Evolutionary conservation across 228 moss, liverwort and hornwort species (phyloP), one percentile per base, ranked within the genome.

Genomic region (Sphagnum fallax): DNA sequence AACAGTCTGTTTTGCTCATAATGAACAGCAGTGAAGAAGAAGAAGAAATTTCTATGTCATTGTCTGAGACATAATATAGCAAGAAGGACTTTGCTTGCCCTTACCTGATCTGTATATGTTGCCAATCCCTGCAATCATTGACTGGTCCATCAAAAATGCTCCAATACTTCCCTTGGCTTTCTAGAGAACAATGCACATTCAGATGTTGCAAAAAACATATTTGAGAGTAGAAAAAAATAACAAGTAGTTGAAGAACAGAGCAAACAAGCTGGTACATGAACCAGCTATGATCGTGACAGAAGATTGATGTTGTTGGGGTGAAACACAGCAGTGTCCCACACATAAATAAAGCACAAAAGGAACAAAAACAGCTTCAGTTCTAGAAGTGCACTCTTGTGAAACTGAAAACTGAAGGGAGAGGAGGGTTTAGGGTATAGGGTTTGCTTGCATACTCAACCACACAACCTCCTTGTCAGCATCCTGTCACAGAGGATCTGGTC

Each of bases 81-180:
- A 32, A 32, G 32, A 32, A 32, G 32, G 32, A 55, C 4, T 55
- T 8, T 55, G 12, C 55, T 8, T 55, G 55, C 8, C 55, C 8
- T 58, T 50, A 95, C 92, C 92, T 67, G 92, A 81, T 69, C 92
- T 84, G 72, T 95, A 95, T 16, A 95, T 95, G 61, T 95, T 95
- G 68, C 92, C 95, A n/a, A 95, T 92, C 57, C 95, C 92, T 66
- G 90, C 92, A 71, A 95, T 86, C 47, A 91, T 76, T 49, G 92
- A 77, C 71, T 95, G 95, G 76, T 92, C 95, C 92, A 95, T 95
- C 62, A 95, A 74, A 66, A 95, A 84, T 47, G 90, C 89, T 49
- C 92, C 92, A 72, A 95, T 88, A 13, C 87, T 89, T 72, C 88
- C 87, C 76, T 88, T 92, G 75, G 79, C 85, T 83, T 86, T 92